Evolutionary conservation across 2,329 filamentous ascomycete species (phyloP).

Genomic region (Curvularia verruculosa): DNA sequence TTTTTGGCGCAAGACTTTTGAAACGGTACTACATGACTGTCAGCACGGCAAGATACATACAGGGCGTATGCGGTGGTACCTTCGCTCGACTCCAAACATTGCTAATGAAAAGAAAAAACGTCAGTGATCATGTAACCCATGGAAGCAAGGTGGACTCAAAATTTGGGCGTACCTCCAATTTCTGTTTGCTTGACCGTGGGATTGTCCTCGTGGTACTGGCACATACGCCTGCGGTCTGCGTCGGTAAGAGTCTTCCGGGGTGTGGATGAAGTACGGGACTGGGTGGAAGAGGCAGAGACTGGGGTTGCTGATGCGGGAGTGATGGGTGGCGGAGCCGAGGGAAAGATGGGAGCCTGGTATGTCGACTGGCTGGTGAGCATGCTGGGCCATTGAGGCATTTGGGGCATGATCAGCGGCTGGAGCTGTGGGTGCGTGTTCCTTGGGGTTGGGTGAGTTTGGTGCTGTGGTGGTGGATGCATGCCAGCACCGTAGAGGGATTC

Average conservation of each 20-base stretch:
- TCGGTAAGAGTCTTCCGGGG: conserved; percentile 89
- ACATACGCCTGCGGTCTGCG: conserved; percentile 90
- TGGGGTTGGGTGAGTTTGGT: conserved; percentile 32
- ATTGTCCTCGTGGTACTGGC: conserved; percentile 88
- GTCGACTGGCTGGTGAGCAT: conserved; percentile 52
- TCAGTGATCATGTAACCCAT: conserved; percentile 40
- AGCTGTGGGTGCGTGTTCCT: conserved; percentile 50
- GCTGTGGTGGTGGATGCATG: conserved; percentile 49
- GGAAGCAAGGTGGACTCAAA: conserved; percentile 24
- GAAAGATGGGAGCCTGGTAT: conserved; percentile 48
- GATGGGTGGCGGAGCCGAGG: conserved; percentile 46
- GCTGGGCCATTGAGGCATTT: conserved; percentile 50
- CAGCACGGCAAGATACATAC: conserved; percentile 20
- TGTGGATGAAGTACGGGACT: conserved; percentile 59
- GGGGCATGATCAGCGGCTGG: conserved; percentile 50
- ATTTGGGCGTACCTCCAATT: conserved; percentile 75
- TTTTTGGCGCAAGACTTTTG: conserved; percentile 91
- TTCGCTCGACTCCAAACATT: conserved; percentile 95
- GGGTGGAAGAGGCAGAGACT: conserved; percentile 49
- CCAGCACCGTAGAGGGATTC: conserved; percentile 47
- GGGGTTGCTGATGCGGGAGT: conserved; percentile 49
- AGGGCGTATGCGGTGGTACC: conserved; percentile 62
- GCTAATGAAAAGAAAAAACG: conserved; percentile 60
- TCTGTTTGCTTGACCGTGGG: conserved; percentile 93
- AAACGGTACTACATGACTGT: conserved; percentile 78